Evolutionary conservation across 208 protist species (phyloP).

Genomic region (Trypanosoma lewisi): DNA sequence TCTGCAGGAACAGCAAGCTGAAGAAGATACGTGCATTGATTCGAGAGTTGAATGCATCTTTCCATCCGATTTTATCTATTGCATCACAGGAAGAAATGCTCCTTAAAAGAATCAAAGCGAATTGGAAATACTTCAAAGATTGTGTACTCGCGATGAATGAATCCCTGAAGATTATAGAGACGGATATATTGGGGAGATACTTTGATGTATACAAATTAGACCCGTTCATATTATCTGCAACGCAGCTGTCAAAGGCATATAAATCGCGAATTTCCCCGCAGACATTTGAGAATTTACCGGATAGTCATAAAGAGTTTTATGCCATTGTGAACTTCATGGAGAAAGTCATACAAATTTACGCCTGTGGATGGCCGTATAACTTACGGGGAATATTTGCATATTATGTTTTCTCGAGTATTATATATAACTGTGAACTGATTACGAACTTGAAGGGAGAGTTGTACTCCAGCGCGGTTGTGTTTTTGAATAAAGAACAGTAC

Average conservation of each 20-base stretch:
- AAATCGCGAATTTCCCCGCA: constrained; percentile 57
- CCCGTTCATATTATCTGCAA: constrained; percentile 39
- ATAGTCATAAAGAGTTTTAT: constrained; percentile 66
- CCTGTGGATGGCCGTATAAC: constrained; percentile 62
- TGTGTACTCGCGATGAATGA: constrained; percentile 34
- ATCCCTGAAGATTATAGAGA: constrained; percentile 51
- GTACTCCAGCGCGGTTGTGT: constrained; percentile 30
- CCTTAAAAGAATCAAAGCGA: constrained; percentile 43
- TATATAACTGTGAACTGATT: constrained; percentile 28
- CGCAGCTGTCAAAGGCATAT: constrained; percentile 34
- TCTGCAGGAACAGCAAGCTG: no score
- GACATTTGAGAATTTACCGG: constrained; percentile 53
- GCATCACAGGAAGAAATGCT: no score
- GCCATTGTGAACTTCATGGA: constrained; percentile 62
- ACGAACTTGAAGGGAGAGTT: constrained; percentile 26
- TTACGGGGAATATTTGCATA: constrained; percentile 64
- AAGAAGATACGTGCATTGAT: no score
- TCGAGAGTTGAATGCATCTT: no score
- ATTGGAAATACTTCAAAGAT: constrained; percentile 49
- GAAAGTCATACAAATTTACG: constrained; percentile 44
- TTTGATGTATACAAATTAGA: constrained; percentile 55
- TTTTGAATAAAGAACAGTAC: constrained; percentile 43
- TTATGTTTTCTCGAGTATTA: constrained; percentile 40
- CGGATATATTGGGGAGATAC: constrained; percentile 51
- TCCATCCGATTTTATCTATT: no score